phyloP scores from a whole-genome alignment of 129 eudicot genomes.

The Heracleum sosnowskyi region DNA sequence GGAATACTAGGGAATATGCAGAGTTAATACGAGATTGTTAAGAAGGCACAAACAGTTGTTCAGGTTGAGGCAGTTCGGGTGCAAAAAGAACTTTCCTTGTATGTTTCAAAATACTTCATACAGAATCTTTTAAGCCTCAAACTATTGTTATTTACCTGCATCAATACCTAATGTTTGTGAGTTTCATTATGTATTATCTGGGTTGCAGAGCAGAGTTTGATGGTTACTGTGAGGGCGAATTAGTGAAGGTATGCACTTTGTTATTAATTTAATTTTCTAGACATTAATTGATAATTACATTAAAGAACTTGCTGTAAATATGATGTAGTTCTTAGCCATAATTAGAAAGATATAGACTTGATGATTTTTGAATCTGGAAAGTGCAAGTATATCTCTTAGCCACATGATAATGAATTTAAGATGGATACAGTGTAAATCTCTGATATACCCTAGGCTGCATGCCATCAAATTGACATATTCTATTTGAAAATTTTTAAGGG shows the following conservation, averaged over 20 bases:
- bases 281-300: neutral
- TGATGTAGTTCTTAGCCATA: neutral
- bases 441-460: neutral
- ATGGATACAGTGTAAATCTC: neutral
- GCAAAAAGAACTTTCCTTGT: conserved; percentile 87
- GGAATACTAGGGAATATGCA: conserved; percentile 91
- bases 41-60: conserved; percentile 93
- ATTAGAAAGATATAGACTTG: neutral
- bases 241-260: conserved; percentile 58
- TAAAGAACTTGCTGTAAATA: neutral
- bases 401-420: neutral
- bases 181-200: conserved; percentile 5
- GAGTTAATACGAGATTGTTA: conserved; percentile 78
- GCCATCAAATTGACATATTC: neutral
- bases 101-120: conserved; percentile 15
- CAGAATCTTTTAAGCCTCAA: neutral
- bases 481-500: neutral
- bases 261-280: neutral
- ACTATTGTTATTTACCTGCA: neutral
- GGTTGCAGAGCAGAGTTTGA: conserved; percentile 89
- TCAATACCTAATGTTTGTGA: neutral
- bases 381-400: too few relatives aligned
- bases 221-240: conserved; percentile 90
- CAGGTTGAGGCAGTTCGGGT: conserved; percentile 92
- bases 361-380: neutral